A percentile compares a stretch with the other conserved stretches of the same genome.
These are phyloP conservation scores for Craterostigma plantagineum DNA, from an alignment of 257 asterid species.

Conservation along the genomic window DNA sequence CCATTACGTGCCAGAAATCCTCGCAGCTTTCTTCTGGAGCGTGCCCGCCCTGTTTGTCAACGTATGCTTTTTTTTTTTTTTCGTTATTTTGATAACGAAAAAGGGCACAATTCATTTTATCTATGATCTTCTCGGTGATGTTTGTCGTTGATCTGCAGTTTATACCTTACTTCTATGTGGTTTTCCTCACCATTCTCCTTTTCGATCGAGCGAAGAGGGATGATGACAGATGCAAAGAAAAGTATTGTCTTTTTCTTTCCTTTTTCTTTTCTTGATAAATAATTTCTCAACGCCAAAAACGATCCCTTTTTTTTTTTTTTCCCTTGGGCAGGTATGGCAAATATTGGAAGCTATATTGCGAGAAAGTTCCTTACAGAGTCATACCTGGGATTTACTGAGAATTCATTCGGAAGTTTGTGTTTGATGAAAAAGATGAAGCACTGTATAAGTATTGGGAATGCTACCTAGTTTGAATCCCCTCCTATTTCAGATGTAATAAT, in stretches of 20 bases:
- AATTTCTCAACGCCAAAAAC: too few relatives aligned
- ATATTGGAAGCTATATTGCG: conserved; percentile 83
- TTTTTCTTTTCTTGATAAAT: too few relatives aligned
- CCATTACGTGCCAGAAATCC: conserved; percentile 90
- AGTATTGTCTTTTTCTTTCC: conserved; percentile 16
- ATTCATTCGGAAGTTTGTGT: too few relatives aligned
- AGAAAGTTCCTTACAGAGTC: conserved; percentile 58
- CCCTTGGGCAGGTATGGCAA: conserved; percentile 67
- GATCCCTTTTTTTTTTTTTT: too few relatives aligned
- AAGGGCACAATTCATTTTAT: neutral
- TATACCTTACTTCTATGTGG: conserved; percentile 79
- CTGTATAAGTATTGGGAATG: too few relatives aligned
- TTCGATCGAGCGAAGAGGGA: conserved; percentile 84
- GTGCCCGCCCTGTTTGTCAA: conserved; percentile 75
- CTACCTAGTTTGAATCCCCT: too few relatives aligned
- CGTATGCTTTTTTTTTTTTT: conserved; percentile 22
- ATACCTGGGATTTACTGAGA: conserved; percentile 62
- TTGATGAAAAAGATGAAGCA: too few relatives aligned
- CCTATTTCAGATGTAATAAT: too few relatives aligned
- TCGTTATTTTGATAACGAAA: too few relatives aligned
- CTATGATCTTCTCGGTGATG: neutral
- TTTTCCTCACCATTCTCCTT: conserved; percentile 77
- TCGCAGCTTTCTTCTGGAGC: conserved; percentile 87
- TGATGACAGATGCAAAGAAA: conserved; percentile 80
- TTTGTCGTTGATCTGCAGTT: conserved; percentile 28